Evolutionary conservation across 805 yeast species (phyloP), one percentile per base, ranked within the genome.

Genomic region (Limtongia smithiae): DNA sequence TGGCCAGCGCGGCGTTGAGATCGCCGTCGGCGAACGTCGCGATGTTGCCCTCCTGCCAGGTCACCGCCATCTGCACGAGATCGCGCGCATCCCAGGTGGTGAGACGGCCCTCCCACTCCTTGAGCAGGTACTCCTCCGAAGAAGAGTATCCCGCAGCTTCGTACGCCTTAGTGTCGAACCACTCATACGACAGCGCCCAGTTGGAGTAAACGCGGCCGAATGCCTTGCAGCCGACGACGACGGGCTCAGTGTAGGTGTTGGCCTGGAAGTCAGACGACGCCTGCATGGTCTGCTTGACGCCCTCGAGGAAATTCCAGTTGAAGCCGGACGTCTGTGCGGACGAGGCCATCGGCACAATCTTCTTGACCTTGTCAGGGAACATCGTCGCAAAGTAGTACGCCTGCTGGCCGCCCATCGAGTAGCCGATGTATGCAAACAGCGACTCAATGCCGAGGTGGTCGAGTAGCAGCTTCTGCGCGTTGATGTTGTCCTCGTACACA

Each of bases 341-440:
- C 30, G 51, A 44, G n/a, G 57, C 57, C 37, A 54, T 38, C 36
- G 56, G 57, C 24, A 54, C 50, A 33, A 54, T 34, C 37, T 51
- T 44, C 51, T 54, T 22, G 18, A 54, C 57, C 31, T 39, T 37
- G 28, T 43, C 52, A n/a, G 58, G 58, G 46, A 41, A 54, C 51
- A 52, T 41, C 11, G 54, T 35, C 24, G 51, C 58, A 37, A 51
- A 51, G 46, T 54, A 46, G 43, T 54, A 54, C 1, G 58, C 57
- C 44, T 54, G 58, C 47, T 52, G 57, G 9, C 57, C 58, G 25
- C 58, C 58, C 58, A 54, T 54, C 37, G 58, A 54, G 44, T 48
- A 54, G 6, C 58, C 58, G 36, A 51, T 40, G 35, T 52, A 51
- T 36, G 58, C 57, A 25, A 46, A 47, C 39, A 54, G 51, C 48